Conservation (phyloP, 345 rosid species). For the Limnanthes douglasii region DNA sequence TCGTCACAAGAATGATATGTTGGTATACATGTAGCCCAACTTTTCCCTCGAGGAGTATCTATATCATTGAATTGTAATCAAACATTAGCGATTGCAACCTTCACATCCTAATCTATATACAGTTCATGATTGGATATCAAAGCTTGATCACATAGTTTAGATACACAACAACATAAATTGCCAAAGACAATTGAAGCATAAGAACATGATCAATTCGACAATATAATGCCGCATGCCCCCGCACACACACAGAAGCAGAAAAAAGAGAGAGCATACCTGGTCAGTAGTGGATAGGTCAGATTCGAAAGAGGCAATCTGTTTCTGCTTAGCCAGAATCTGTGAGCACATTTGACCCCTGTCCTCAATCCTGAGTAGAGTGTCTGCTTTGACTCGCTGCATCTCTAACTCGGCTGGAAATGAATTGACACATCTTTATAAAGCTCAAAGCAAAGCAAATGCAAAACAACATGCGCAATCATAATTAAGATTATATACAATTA, state of each 20-base stretch:
- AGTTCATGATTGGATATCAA: too few relatives aligned
- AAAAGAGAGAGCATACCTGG: constrained; percentile 25
- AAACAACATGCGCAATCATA: too few relatives aligned
- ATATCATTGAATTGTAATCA: too few relatives aligned
- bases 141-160: too few relatives aligned
- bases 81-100: constrained; percentile 3
- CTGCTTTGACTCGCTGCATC: constrained; percentile 27
- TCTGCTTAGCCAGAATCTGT: constrained; percentile 38
- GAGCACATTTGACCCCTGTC: constrained; percentile 44
- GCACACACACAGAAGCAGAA: not conserved
- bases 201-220: not conserved
- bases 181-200: not conserved
- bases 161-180: not conserved
- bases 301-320: constrained; percentile 31
- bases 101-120: too few relatives aligned
- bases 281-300: constrained; percentile 41
- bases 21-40: too few relatives aligned
- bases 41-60: too few relatives aligned
- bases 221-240: not conserved
- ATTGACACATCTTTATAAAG: not conserved
- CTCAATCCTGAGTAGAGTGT: constrained; percentile 29
- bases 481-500: too few relatives aligned
- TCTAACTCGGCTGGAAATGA: constrained; percentile 33
- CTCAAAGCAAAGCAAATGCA: not conserved
- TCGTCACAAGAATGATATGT: too few relatives aligned